Evolutionary conservation across 2,329 filamentous ascomycete species (phyloP).

Genomic region (Cladophialophora exuberans): DNA sequence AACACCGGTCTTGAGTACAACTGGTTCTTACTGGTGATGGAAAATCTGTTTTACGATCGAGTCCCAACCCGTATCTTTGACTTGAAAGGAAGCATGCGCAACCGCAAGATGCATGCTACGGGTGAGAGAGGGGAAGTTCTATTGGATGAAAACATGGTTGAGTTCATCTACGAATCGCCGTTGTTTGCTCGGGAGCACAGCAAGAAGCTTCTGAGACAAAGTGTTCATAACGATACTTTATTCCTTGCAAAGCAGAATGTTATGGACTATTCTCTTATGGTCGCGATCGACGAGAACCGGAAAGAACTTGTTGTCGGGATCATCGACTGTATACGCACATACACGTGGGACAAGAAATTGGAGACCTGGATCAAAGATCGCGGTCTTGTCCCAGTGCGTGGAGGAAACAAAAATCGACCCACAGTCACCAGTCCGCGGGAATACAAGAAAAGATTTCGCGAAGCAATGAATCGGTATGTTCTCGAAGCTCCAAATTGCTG

Average conservation of each 20-base stretch:
- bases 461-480: constrained; percentile 89
- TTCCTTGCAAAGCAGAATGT: constrained; percentile 94
- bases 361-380: constrained; percentile 99
- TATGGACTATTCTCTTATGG: constrained; percentile 99
- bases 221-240: constrained; percentile 96
- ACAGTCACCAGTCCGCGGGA: constrained; percentile 97
- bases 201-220: constrained; percentile 87
- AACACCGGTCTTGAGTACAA: constrained; percentile 90
- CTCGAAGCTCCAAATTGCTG: constrained; percentile 55
- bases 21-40: constrained; percentile 91
- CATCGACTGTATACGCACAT: constrained; percentile 97
- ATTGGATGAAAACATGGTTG: constrained; percentile 97
- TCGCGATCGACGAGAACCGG: constrained; percentile 86
- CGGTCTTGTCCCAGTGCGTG: constrained; percentile 64
- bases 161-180: constrained; percentile 97
- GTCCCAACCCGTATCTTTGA: constrained; percentile 89
- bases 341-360: constrained; percentile 99
- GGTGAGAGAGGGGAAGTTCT: constrained; percentile 96
- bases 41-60: constrained; percentile 97
- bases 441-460: constrained; percentile 92
- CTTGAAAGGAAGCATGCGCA: constrained; percentile 97
- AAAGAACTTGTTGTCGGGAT: constrained; percentile 96
- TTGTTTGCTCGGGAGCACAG: constrained; percentile 94
- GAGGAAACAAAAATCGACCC: constrained; percentile 74
- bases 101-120: constrained; percentile 93